Evolutionary conservation across 768 basidiomycete species (phyloP).

Genomic region (Macrocybe gigantea): DNA sequence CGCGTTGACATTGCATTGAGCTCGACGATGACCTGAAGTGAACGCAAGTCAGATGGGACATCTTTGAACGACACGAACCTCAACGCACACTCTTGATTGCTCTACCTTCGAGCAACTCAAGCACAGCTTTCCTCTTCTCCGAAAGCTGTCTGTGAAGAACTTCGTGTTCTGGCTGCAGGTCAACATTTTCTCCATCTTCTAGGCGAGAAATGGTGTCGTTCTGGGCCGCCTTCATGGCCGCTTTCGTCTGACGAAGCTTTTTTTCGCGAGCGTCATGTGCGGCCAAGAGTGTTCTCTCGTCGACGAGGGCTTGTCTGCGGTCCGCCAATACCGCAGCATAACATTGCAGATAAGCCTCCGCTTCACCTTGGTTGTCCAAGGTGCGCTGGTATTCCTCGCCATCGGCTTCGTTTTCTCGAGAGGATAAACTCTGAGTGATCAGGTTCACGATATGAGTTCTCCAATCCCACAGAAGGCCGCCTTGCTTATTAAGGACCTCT

Average conservation of each 20-base stretch:
- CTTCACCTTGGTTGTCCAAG: slow-evolving; percentile 79
- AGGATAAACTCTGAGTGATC: slow-evolving; percentile 51
- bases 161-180: slow-evolving; percentile 61
- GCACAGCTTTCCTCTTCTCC: slow-evolving; percentile 45
- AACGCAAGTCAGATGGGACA: neutral
- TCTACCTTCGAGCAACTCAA: slow-evolving; percentile 38
- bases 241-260: slow-evolving; percentile 59
- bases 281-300: slow-evolving; percentile 75
- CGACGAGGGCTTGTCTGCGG: slow-evolving; percentile 65
- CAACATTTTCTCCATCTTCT: slow-evolving; percentile 31
- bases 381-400: slow-evolving; percentile 82
- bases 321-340: slow-evolving; percentile 77
- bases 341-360: slow-evolving; percentile 68
- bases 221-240: slow-evolving; percentile 52
- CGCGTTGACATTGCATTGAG: slow-evolving; percentile 37
- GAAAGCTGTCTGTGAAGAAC: slow-evolving; percentile 48
- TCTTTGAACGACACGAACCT: neutral
- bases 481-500: slow-evolving; percentile 66
- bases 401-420: slow-evolving; percentile 54
- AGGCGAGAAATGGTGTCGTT: slow-evolving; percentile 19
- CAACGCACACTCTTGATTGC: slow-evolving; percentile 67
- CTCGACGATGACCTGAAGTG: slow-evolving; percentile 35
- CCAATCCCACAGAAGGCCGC: slow-evolving; percentile 73
- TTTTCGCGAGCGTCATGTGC: slow-evolving; percentile 64
- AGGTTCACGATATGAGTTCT: slow-evolving; percentile 54